Conservation (phyloP, 306 rosid genomes). For the Ormosia emarginata region DNA sequence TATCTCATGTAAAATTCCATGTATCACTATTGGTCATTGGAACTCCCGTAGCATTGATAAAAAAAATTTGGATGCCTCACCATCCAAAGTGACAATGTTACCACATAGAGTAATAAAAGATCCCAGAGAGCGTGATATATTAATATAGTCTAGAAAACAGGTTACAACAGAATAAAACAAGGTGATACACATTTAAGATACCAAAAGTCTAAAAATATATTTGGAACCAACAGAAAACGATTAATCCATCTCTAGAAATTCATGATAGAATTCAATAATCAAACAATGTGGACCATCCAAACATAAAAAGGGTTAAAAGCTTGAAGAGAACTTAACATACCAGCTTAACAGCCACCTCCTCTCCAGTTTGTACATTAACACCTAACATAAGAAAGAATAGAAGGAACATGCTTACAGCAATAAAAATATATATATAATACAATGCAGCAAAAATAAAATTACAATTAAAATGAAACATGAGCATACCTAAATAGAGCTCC, state of each 20-base stretch:
- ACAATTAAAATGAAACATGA: neutral
- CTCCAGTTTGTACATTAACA: slow-evolving; percentile 91
- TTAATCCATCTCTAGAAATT: neutral
- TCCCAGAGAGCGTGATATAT: neutral
- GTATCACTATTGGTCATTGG: neutral
- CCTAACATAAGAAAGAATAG: slow-evolving; percentile 43
- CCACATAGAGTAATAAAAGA: neutral
- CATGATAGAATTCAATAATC: neutral
- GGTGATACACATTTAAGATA: neutral
- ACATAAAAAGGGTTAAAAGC: neutral
- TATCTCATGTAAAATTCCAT: slow-evolving; percentile 11
- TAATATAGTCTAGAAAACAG: neutral
- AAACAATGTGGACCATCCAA: slow-evolving; percentile 12
- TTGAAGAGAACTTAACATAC: slow-evolving; percentile 47
- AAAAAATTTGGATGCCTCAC: neutral
- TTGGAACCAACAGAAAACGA: neutral
- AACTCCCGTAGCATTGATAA: neutral
- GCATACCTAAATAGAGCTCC: slow-evolving; percentile 86
- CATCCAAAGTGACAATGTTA: neutral
- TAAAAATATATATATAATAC: neutral
- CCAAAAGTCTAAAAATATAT: neutral
- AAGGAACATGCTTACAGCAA: slow-evolving; percentile 5
- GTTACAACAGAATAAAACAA: neutral
- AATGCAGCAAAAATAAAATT: neutral
- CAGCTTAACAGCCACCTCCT: slow-evolving; percentile 99